Evolutionary conservation across 164 flowering plant genomes (phyloP).

Genomic region (Stephania yunnanensis): DNA sequence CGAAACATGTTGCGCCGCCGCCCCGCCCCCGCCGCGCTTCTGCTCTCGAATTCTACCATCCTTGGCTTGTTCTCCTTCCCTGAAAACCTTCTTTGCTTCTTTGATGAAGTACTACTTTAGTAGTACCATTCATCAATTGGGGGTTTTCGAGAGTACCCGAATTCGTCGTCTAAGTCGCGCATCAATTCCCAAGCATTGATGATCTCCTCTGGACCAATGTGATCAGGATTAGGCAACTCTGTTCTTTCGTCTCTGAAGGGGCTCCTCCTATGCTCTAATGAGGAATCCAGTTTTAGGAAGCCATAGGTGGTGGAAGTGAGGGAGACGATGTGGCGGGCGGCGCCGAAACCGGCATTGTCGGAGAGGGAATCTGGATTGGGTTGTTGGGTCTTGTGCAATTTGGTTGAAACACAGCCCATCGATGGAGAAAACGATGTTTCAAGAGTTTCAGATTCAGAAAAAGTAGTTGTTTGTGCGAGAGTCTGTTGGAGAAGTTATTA

Average conservation of each 20-base stretch:
- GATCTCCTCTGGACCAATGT: slow-evolving; percentile 55
- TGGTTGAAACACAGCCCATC: slow-evolving; percentile 93
- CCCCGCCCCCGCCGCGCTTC: slow-evolving; percentile 13
- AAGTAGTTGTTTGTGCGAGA: not conserved
- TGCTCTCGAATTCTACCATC: slow-evolving; percentile 5
- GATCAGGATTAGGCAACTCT: not conserved
- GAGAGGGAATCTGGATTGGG: slow-evolving; percentile 28
- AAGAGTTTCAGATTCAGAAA: not conserved
- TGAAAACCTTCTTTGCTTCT: slow-evolving; percentile 37
- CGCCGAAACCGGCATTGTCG: slow-evolving; percentile 28
- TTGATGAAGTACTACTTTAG: slow-evolving; percentile 41
- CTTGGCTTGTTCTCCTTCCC: slow-evolving; percentile 71
- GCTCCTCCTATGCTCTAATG: slow-evolving; percentile 7
- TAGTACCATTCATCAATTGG: slow-evolving; percentile 20
- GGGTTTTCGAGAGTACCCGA: slow-evolving; percentile 40
- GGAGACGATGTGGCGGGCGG: slow-evolving; percentile 65
- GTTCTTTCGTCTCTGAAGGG: slow-evolving; percentile 8
- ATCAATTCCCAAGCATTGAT: slow-evolving; percentile 88
- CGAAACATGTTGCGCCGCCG: slow-evolving; percentile 23
- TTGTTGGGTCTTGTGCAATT: slow-evolving; percentile 37
- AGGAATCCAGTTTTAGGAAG: slow-evolving; percentile 50
- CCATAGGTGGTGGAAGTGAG: slow-evolving; percentile 91
- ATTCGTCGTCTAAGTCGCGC: slow-evolving; percentile 71
- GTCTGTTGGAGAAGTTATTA: not conserved
- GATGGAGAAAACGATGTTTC: not conserved